Evolutionary conservation across 2,329 filamentous ascomycete genomes (phyloP).

Genomic region (Grosmannia serpens): DNA sequence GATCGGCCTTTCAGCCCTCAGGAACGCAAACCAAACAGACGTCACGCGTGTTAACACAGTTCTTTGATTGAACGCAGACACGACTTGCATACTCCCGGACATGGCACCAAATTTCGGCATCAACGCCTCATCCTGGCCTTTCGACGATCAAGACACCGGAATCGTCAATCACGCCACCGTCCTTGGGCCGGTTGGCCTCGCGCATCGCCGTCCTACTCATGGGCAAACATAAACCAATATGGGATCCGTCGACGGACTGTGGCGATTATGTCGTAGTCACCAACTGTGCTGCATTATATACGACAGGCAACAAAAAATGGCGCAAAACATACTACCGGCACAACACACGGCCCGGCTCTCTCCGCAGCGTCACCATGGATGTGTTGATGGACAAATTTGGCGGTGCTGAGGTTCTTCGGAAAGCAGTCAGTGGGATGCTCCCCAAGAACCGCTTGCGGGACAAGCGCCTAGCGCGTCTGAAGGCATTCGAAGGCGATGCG

Average conservation of each 20-base stretch:
- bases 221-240: slow-evolving; percentile 99
- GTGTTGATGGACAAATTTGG: slow-evolving; percentile 88
- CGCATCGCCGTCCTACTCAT: slow-evolving; percentile 80
- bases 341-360: slow-evolving; percentile 75
- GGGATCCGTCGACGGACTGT: slow-evolving; percentile 93
- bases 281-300: slow-evolving; percentile 74
- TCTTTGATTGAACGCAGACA: slow-evolving; percentile 44
- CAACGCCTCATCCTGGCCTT: slow-evolving; percentile 49
- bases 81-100: slow-evolving; percentile 90
- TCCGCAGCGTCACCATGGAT: slow-evolving; percentile 90
- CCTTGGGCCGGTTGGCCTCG: slow-evolving; percentile 82
- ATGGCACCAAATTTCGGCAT: slow-evolving; percentile 82
- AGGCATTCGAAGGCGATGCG: slow-evolving; percentile 86
- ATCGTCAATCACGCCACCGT: slow-evolving; percentile 50
- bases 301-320: slow-evolving; percentile 81
- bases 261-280: slow-evolving; percentile 97
- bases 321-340: slow-evolving; percentile 96
- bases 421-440: slow-evolving; percentile 92
- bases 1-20: background rate
- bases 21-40: background rate
- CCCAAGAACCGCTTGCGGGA: slow-evolving; percentile 92
- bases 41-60: background rate
- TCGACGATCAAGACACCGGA: slow-evolving; percentile 38
- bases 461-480: slow-evolving; percentile 74
- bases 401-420: slow-evolving; percentile 78